Evolutionary conservation across 805 yeast genomes (phyloP), one percentile per base, ranked within the genome.

Genomic region (Pichia thaimueangensis): DNA sequence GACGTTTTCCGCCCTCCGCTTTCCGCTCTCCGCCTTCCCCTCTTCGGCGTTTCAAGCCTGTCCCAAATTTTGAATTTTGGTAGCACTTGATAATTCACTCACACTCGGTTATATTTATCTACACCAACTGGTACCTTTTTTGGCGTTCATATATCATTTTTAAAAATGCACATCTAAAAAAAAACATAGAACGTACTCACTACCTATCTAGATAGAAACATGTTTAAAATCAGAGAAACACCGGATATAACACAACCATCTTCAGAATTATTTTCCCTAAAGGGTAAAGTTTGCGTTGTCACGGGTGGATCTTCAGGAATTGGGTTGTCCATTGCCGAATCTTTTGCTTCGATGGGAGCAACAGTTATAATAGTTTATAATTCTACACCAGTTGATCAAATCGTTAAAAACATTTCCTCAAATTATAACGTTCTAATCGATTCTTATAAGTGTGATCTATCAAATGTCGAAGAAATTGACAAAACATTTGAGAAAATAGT

Each of bases 291-390:
- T 5, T 70, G 71, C 11, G 49, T 70, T n/a, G 56, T 74, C 24
- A 70, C 81, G 12, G 82, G 82, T 13, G 79, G 74, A 13, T 71
- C 79, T 16, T 68, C 75, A 19, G 82, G 82, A 5, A 76, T 77
- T 47, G 82, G 82, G 2, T 67, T 67, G 21, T 71, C 70, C 32
- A 70, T 75, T 39, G 77, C 76, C 19, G 55, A 62, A 24, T 80
- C 73, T 12, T 59, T 74, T 21, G 80, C 78, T 2, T 68, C 69
- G 40, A 76, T 77, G 21, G 76, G 76, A 11, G 67, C 73, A 8
- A 56, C 50, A 30, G 50, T 70, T 49, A 62, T 59, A n/a, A 51
- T 73, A 16, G 62, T 68, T 27, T 72, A 71, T 45, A 57, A 56
- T 35, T 32, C 45, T 6, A 43, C 50, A 22, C 37, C 47, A 24